A percentile compares a stretch with the other conserved stretches of the same genome.
These are phyloP conservation scores for Phytophthora citrophthora DNA, from an alignment of 352 stramenopile genomes.

Conservation along the genomic window DNA sequence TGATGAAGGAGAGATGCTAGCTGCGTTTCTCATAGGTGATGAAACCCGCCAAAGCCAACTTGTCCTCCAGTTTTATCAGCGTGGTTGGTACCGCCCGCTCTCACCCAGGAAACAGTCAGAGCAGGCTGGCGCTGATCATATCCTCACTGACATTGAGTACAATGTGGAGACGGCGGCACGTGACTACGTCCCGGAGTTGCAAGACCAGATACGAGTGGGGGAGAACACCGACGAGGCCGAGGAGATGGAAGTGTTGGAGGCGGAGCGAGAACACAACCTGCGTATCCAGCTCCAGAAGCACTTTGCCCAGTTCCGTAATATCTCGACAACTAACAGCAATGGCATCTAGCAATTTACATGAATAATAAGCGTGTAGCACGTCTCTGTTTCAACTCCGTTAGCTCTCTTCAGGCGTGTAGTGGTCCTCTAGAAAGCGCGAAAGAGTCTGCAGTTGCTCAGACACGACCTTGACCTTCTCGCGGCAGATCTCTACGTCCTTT, in stretches of 20 bases:
- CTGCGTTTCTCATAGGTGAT: conserved; percentile 43
- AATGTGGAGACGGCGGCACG: conserved; percentile 38
- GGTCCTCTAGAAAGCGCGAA: conserved; percentile 79
- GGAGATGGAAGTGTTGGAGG: conserved; percentile 36
- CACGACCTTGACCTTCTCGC: conserved; percentile 82
- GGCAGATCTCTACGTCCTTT: conserved; percentile 78
- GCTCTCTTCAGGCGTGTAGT: conserved; percentile 70
- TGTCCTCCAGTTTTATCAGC: conserved; percentile 54
- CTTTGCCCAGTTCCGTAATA: conserved; percentile 56
- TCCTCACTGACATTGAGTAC: conserved; percentile 35
- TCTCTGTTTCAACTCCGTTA: conserved; percentile 23
- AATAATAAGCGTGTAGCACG: conserved; percentile 15
- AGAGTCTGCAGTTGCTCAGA: conserved; percentile 79
- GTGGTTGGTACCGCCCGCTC: conserved; percentile 54
- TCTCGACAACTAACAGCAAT: conserved; percentile 5
- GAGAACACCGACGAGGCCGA: conserved; percentile 39
- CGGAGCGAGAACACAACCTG: conserved; percentile 44
- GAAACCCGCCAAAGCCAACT: conserved; percentile 41
- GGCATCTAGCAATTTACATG: conserved; percentile 18
- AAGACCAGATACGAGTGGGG: conserved; percentile 30
- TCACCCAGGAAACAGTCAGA: conserved; percentile 27
- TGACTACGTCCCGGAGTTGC: conserved; percentile 48
- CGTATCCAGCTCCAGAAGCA: conserved; percentile 60
- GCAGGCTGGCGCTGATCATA: conserved; percentile 12
- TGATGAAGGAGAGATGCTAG: conserved; percentile 35